A percentile compares a stretch with the other conserved stretches of the same genome.
Conservation (phyloP, 179 eudicot species). For the Silene coronaria region DNA sequence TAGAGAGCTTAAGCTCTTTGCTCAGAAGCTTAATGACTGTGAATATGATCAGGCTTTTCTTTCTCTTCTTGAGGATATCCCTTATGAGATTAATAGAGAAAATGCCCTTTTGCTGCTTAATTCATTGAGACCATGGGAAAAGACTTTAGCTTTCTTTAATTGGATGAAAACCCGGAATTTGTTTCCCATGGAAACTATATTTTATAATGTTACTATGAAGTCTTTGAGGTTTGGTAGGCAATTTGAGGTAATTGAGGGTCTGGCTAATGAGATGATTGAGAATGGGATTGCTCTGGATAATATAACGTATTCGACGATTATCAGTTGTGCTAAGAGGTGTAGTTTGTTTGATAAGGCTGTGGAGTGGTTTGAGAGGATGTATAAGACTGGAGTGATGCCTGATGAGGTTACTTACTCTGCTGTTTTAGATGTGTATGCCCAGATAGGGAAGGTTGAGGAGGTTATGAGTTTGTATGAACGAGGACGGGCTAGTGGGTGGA, state of each 20-base stretch:
- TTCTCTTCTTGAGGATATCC: slow-evolving; percentile 45
- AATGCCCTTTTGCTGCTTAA: slow-evolving; percentile 72
- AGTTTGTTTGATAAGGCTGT: slow-evolving; percentile 73
- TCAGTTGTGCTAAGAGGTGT: slow-evolving; percentile 84
- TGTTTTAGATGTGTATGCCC: slow-evolving; percentile 84
- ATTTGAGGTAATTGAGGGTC: slow-evolving; percentile 62
- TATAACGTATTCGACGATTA: slow-evolving; percentile 90
- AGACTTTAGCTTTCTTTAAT: slow-evolving; percentile 62
- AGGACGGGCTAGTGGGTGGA: slow-evolving; percentile 94
- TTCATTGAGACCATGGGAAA: slow-evolving; percentile 65
- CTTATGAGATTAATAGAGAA: slow-evolving; percentile 52
- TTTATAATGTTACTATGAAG: slow-evolving; percentile 89
- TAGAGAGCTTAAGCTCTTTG: slow-evolving; percentile 62
- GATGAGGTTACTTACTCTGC: slow-evolving; percentile 98
- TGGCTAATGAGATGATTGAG: slow-evolving; percentile 75
- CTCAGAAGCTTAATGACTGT: slow-evolving; percentile 57
- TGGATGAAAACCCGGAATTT: slow-evolving; percentile 69
- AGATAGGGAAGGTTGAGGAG: slow-evolving; percentile 76
- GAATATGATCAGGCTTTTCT: slow-evolving; percentile 32
- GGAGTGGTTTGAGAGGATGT: slow-evolving; percentile 99
- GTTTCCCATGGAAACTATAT: slow-evolving; percentile 82
- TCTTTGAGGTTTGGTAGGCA: slow-evolving; percentile 85
- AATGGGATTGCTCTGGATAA: slow-evolving; percentile 67
- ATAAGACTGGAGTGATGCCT: slow-evolving; percentile 86
- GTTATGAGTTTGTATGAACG: slow-evolving; percentile 90